phyloP scores from a whole-genome alignment of 495 filamentous ascomycete genomes.

The Neurospora sp. region DNA sequence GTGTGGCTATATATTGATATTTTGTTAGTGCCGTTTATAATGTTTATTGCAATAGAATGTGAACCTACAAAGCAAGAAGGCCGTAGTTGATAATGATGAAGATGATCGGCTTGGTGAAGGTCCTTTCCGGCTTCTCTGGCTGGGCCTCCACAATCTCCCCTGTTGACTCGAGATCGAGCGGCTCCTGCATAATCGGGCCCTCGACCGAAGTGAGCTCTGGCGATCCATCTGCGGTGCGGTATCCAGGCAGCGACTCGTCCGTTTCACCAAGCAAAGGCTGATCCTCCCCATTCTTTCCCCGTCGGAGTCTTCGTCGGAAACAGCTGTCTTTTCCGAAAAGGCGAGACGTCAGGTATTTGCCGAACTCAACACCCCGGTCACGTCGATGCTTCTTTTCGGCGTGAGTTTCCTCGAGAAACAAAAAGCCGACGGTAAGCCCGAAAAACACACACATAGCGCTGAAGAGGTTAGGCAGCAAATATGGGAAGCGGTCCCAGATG shows the following conservation, averaged over 20 bases:
- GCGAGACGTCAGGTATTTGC: slow-evolving; percentile 56
- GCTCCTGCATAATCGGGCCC: not conserved
- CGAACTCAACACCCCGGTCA: slow-evolving; percentile 68
- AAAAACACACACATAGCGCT: slow-evolving; percentile 69
- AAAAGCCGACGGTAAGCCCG: slow-evolving; percentile 69
- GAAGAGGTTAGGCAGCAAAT: slow-evolving; percentile 87
- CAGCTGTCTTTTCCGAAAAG: slow-evolving; percentile 18
- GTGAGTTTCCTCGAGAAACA: slow-evolving; percentile 96
- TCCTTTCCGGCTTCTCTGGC: slow-evolving; percentile 18
- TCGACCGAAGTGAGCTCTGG: slow-evolving; percentile 10
- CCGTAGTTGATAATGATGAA: slow-evolving; percentile 82
- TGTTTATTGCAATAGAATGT: not conserved
- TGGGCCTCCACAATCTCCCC: not conserved
- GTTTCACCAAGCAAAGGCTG: slow-evolving; percentile 40
- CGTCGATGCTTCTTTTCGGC: slow-evolving; percentile 65
- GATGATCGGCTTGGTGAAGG: slow-evolving; percentile 72
- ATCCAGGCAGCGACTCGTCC: slow-evolving; percentile 52
- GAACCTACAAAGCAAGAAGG: slow-evolving; percentile 86
- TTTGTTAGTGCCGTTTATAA: slow-evolving; percentile 2
- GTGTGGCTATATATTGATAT: slow-evolving; percentile 41
- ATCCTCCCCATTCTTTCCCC: slow-evolving; percentile 33
- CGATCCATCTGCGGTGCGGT: slow-evolving; percentile 51
- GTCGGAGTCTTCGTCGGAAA: slow-evolving; percentile 8
- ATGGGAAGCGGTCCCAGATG: slow-evolving; percentile 78
- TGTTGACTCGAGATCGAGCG: slow-evolving; percentile 9